A percentile compares a stretch with the other conserved stretches of the same genome.
Evolutionary conservation across 352 stramenopile genomes (phyloP).

Genomic region (Nothophytophthora sp.): DNA sequence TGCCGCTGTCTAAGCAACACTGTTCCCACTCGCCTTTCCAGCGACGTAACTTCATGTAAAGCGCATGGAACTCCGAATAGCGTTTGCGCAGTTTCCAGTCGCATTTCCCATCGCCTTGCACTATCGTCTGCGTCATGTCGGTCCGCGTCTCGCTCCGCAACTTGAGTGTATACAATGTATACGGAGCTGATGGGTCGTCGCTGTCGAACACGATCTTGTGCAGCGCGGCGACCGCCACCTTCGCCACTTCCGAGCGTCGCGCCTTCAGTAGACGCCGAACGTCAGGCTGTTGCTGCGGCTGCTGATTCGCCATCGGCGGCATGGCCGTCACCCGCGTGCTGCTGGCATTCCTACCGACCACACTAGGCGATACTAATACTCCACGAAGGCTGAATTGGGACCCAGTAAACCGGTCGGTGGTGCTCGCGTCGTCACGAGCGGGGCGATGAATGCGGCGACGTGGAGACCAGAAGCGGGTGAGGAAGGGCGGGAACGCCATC

Average conservation of each 20-base stretch:
- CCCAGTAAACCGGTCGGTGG: no score
- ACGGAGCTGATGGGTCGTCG: conserved; percentile 23
- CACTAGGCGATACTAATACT: no score
- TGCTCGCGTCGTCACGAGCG: no score
- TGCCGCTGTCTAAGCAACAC: conserved; percentile 14
- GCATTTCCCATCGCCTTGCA: conserved; percentile 3
- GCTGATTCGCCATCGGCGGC: not conserved
- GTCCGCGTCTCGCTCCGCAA: conserved; percentile 3
- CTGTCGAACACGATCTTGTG: conserved; percentile 21
- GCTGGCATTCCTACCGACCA: not conserved
- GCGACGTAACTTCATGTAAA: conserved; percentile 17
- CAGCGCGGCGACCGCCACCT: conserved; percentile 16
- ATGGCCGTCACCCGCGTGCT: not conserved
- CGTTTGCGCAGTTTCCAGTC: conserved; percentile 29
- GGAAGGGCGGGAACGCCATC: no score
- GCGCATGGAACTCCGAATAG: conserved; percentile 23
- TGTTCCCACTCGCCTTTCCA: conserved; percentile 14
- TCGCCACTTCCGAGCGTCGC: conserved; percentile 13
- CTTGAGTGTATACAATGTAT: conserved; percentile 32
- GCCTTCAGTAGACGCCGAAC: conserved; percentile 23
- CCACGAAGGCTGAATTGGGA: no score
- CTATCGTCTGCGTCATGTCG: not conserved
- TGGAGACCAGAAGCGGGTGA: no score
- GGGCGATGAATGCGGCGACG: no score
- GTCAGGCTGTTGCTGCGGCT: not conserved